Evolutionary conservation across 495 filamentous ascomycete species (phyloP), one percentile per base, ranked within the genome.

Genomic region (Annulohypoxylon nitens): DNA sequence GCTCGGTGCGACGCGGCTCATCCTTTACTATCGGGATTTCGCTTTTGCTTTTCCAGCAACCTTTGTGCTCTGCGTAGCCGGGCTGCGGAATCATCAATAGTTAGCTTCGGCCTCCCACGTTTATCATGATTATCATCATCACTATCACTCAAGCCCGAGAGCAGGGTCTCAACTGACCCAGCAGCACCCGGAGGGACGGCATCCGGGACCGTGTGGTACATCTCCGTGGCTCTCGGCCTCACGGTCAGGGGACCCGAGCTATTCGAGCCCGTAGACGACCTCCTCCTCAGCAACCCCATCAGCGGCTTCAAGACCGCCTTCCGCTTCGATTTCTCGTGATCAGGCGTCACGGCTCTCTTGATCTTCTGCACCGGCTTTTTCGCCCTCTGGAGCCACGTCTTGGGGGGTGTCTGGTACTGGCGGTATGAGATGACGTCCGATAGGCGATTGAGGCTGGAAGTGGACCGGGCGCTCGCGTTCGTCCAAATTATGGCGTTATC

Each of bases 51-150:
- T 3, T 64, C 26, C 5, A 78, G 50, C 4, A 79, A 54, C 50
- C 43, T 67, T 36, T 54, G 60, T 11, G 78, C 78, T 61, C 76
- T 73, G 11, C 55, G 61, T 6, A 80, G 65, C 57, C 78, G 63
- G 4, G 69, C 69, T 26, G 43, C 63, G 3, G 68, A 60, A 25
- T 76, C 64, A n/a, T 67, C 70, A 50, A 80, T 68, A 18, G 72
- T 55, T 18, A 74, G 34, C 50, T 9, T 39, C 10, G 71, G 75
- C 48, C 64, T 75, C 30, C 61, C 64, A 43, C 61, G 25, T 30
- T 60, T 30, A 30, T 30, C 3, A 30, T 30, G 1, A 3, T 30
- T 65, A 16, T 61, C 67, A 41, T 75, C 67, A 55, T 66, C 67
- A 12, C 64, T 67, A 39, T 75, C 69, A 20, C 67, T 75, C n/a